Percentiles rank a stretch among this genome's conserved stretches.
These are phyloP conservation scores for Penicillium fuscoglaucum DNA, from an alignment of 2,329 filamentous ascomycete genomes.

Conservation along the genomic window DNA sequence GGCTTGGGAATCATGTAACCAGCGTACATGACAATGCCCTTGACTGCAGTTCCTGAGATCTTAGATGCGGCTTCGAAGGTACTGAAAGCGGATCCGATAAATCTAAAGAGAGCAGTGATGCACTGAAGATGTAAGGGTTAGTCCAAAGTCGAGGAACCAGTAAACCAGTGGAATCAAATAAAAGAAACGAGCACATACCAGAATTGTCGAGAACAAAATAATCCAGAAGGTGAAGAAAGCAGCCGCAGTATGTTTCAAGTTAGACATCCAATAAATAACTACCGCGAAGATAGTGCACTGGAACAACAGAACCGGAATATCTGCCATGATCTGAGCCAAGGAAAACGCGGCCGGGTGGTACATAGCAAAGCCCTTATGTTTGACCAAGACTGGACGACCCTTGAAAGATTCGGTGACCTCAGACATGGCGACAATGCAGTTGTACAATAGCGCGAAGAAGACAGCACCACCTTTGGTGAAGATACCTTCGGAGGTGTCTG, in stretches of 20 bases:
- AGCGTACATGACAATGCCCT: slow-evolving; percentile 35
- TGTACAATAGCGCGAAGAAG: slow-evolving; percentile 64
- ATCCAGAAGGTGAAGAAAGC: slow-evolving; percentile 63
- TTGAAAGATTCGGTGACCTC: slow-evolving; percentile 64
- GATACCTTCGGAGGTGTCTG: slow-evolving; percentile 57
- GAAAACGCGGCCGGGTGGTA: slow-evolving; percentile 52
- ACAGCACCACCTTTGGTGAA: slow-evolving; percentile 63
- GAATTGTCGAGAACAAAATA: slow-evolving; percentile 26
- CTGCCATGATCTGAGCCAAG: slow-evolving; percentile 43
- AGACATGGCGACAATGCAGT: slow-evolving; percentile 61
- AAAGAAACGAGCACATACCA: background rate
- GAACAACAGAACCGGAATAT: slow-evolving; percentile 55
- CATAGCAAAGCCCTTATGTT: slow-evolving; percentile 59
- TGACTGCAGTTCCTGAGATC: slow-evolving; percentile 35
- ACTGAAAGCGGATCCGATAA: slow-evolving; percentile 54
- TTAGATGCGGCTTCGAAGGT: slow-evolving; percentile 61
- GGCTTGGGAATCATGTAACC: slow-evolving; percentile 46
- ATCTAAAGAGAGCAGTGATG: slow-evolving; percentile 58
- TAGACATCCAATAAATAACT: slow-evolving; percentile 62
- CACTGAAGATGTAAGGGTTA: slow-evolving; percentile 17
- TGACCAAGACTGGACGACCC: slow-evolving; percentile 58
- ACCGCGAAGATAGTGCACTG: slow-evolving; percentile 60
- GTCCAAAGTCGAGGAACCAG: slow-evolving; percentile 25
- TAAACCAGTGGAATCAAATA: background rate
- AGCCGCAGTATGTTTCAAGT: slow-evolving; percentile 51